Base-by-base conservation (phyloP, 202 grass and related monocot species). In the Elaeis oleifera region DNA sequence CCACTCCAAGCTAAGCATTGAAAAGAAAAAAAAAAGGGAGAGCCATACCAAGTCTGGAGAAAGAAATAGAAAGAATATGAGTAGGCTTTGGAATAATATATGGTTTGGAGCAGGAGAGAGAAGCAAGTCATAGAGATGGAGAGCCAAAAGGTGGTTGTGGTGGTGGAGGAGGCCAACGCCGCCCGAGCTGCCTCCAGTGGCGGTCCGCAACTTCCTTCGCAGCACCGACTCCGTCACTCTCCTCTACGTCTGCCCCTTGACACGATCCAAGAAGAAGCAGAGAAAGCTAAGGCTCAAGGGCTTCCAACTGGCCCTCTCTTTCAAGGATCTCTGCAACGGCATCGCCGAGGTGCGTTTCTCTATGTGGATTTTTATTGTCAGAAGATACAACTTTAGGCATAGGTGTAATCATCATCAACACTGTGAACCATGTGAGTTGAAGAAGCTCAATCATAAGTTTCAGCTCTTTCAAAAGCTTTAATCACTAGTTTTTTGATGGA, bases 311-410 rank as follows among this genome's bases (percentile, higher is more conserved):
- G 94, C 94, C 27, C 94, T 97, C 77, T 79, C 88, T 15, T 97
- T 97, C 79, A 77, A 75, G 68, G 85, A 97, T 63, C 82, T 97
- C 82, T 97, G 94, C 88, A 84, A 89, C 58, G 94, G 87, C 24
- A 81, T 97, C 57, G 88, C 92, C 15, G 87, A 97, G 87, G 89
- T 88, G 71, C 55, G n/a, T 5, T 23, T 11, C 2, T 7, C 50
- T 6, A 67, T n/a, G 16, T 5, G 13, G 44, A 64, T 59, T 32
- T 17, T 60, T 27, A 7, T 44, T 44, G 36, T 44, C 36, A 44
- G 36, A 44, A 13, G 36, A 44, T 14, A 44, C 2, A 3, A 0
- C 6, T 11, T 44, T 5, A 11, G 36, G 2, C 11, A 13, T 13
- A 14, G 36, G 9, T 44, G 36, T 14, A 44, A 44, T 44, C 36